These are phyloP conservation scores for Ministeria vibrans DNA, from an alignment of 78 protist species.

Conservation along the genomic window DNA sequence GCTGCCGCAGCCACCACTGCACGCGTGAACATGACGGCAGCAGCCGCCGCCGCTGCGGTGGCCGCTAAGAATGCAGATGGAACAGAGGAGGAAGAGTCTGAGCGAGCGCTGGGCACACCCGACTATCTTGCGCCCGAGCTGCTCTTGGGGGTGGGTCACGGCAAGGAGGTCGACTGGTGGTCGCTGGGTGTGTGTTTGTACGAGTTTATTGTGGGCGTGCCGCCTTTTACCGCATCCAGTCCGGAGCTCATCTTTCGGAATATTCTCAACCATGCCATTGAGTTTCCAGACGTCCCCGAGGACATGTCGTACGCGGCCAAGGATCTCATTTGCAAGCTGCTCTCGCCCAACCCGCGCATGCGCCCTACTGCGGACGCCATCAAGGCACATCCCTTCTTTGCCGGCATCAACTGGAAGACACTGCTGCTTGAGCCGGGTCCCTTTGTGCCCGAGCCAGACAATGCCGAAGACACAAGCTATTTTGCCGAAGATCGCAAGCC, in stretches of 20 bases:
- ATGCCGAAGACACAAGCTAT: not conserved
- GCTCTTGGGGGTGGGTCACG: not conserved
- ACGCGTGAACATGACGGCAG: too few relatives aligned
- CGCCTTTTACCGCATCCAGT: not conserved
- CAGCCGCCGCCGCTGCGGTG: too few relatives aligned
- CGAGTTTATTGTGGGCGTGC: not conserved
- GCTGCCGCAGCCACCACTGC: too few relatives aligned
- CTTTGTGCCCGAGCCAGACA: not conserved
- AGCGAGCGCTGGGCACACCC: constrained; percentile 83
- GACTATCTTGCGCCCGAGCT: constrained; percentile 73
- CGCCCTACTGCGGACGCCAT: too few relatives aligned
- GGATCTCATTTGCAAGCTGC: too few relatives aligned
- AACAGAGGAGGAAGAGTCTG: too few relatives aligned
- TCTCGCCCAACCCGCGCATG: too few relatives aligned
- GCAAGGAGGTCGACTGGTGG: constrained; percentile 51
- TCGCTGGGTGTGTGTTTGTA: constrained; percentile 35
- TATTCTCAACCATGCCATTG: not conserved
- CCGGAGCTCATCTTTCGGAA: not conserved
- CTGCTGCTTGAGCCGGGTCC: not conserved
- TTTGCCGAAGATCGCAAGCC: too few relatives aligned
- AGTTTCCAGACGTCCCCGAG: too few relatives aligned
- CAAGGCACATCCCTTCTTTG: constrained; percentile 5
- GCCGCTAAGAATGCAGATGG: too few relatives aligned
- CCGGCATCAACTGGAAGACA: not conserved
- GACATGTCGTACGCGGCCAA: too few relatives aligned